Percentiles rank a stretch among this genome's conserved stretches.
Evolutionary conservation across 2,329 filamentous ascomycete species (phyloP).

Genomic region (Alternaria rosae): DNA sequence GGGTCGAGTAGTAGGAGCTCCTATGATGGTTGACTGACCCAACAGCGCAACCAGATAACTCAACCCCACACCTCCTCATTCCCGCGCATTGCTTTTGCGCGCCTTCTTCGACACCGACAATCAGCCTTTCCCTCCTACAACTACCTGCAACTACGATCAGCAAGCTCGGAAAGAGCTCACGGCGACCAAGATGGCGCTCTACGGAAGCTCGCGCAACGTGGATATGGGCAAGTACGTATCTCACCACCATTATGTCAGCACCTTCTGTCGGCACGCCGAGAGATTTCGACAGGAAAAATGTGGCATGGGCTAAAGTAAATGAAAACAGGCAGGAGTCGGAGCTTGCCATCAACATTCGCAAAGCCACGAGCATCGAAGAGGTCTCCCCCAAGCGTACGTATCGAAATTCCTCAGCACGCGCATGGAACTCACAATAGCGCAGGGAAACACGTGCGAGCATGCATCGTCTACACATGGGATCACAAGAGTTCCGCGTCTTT

Average conservation of each 20-base stretch:
- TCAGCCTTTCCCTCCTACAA: background rate
- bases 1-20: conserved; percentile 29
- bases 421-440: conserved; percentile 41
- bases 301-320: background rate
- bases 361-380: conserved; percentile 72
- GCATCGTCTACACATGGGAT: conserved; percentile 99
- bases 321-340: conserved; percentile 65
- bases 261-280: background rate
- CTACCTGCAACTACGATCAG: conserved; percentile 15
- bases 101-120: conserved; percentile 8
- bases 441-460: conserved; percentile 95
- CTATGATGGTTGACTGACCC: conserved; percentile 13
- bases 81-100: conserved; percentile 16
- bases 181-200: conserved; percentile 44
- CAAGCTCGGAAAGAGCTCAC: conserved; percentile 27
- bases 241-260: background rate
- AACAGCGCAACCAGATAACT: conserved; percentile 12
- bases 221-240: conserved; percentile 67
- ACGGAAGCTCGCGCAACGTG: conserved; percentile 61
- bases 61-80: conserved; percentile 8
- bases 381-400: conserved; percentile 70
- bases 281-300: background rate
- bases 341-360: conserved; percentile 71
- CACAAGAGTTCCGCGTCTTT: conserved; percentile 95
- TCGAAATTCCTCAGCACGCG: conserved; percentile 6